Evolutionary conservation across 345 rosid genomes (phyloP).

Genomic region (Barbarea vulgaris): DNA sequence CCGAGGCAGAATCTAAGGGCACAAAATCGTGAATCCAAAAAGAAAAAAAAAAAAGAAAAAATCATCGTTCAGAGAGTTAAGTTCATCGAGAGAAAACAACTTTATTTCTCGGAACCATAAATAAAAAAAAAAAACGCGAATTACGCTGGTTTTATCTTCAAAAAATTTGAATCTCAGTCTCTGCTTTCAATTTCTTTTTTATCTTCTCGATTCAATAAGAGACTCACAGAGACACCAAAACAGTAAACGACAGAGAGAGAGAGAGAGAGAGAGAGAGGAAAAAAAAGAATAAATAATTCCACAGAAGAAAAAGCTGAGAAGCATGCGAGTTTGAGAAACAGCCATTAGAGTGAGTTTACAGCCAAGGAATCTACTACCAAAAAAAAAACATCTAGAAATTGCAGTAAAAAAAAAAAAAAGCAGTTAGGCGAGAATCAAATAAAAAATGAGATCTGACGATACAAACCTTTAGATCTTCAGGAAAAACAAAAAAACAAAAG

Average conservation of each 20-base stretch:
- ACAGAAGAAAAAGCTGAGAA: background rate
- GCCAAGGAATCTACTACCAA: too few relatives aligned
- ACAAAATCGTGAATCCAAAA: slow-evolving; percentile 18
- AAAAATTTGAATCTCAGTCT: background rate
- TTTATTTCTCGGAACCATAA: slow-evolving; percentile 28
- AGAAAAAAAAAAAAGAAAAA: background rate
- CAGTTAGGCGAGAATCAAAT: background rate
- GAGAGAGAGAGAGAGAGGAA: too few relatives aligned
- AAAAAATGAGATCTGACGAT: background rate
- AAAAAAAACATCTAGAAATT: background rate
- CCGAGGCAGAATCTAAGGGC: slow-evolving; percentile 37
- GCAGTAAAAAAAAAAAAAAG: background rate
- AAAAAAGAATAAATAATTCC: background rate
- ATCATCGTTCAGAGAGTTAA: background rate
- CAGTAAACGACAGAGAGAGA: slow-evolving; percentile 35
- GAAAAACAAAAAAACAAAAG: background rate
- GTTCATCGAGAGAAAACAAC: slow-evolving; percentile 31
- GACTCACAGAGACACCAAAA: slow-evolving; percentile 27
- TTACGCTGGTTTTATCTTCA: background rate
- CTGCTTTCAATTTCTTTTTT: background rate
- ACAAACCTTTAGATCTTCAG: slow-evolving; percentile 34
- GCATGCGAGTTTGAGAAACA: slow-evolving; percentile 24
- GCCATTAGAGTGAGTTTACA: slow-evolving; percentile 4
- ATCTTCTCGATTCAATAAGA: slow-evolving; percentile 31
- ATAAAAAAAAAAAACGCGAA: slow-evolving; percentile 2